Evolutionary conservation across 108 stramenopile genomes (phyloP).

Genomic region (Nitzschia sp.): DNA sequence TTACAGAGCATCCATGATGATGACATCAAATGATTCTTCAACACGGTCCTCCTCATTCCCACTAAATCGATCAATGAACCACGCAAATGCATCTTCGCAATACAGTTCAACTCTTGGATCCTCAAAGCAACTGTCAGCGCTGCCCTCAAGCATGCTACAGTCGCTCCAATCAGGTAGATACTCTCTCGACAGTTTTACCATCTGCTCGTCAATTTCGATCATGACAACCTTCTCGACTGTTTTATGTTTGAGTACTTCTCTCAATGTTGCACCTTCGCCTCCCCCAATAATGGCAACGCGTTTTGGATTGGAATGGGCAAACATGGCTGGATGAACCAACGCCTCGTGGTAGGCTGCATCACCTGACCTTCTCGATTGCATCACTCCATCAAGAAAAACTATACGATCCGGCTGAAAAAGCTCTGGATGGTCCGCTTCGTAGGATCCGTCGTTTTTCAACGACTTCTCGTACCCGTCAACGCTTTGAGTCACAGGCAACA

Average conservation of each 20-base stretch:
- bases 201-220: constrained; percentile 79
- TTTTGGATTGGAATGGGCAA: constrained; percentile 84
- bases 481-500: constrained; percentile 33
- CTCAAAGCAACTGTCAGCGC: constrained; percentile 60
- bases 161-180: constrained; percentile 76
- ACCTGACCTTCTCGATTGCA: constrained; percentile 56
- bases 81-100: constrained; percentile 66
- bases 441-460: constrained; percentile 38
- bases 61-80: constrained; percentile 66
- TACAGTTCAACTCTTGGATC: constrained; percentile 57
- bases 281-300: constrained; percentile 91
- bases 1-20: constrained; percentile 83
- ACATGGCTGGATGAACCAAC: constrained; percentile 93
- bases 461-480: constrained; percentile 46
- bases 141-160: constrained; percentile 63
- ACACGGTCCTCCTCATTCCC: constrained; percentile 12
- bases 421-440: constrained; percentile 52
- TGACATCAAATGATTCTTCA: constrained; percentile 57
- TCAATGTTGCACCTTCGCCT: constrained; percentile 91
- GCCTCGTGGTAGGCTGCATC: constrained; percentile 92
- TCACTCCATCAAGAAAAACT: constrained; percentile 66
- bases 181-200: constrained; percentile 54
- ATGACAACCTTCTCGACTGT: constrained; percentile 65
- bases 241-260: constrained; percentile 90
- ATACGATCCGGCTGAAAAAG: constrained; percentile 56